Conservation (phyloP, 768 basidiomycete species). For the Leccinum broughii region DNA sequence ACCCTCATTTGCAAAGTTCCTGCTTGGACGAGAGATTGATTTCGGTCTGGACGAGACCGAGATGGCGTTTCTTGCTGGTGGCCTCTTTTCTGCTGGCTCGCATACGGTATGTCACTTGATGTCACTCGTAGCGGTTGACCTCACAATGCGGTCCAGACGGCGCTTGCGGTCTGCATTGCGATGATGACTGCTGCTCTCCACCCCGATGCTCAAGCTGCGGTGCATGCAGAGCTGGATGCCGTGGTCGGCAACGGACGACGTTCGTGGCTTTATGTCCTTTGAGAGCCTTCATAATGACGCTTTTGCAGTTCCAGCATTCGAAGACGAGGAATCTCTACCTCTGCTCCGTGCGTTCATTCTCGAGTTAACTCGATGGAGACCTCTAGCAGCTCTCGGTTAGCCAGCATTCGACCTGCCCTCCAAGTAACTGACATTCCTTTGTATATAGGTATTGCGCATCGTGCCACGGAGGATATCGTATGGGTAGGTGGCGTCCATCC, state of each 20-base stretch:
- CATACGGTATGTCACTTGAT: constrained; percentile 40
- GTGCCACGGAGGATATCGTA: constrained; percentile 19
- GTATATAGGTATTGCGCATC: constrained; percentile 11
- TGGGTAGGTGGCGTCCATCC: constrained; percentile 13
- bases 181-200: constrained; percentile 51
- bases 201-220: constrained; percentile 47
- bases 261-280: not conserved
- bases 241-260: constrained; percentile 41
- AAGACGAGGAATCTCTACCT: constrained; percentile 31
- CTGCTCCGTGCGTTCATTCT: constrained; percentile 36
- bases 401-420: not conserved
- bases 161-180: constrained; percentile 47
- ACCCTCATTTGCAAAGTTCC: constrained; percentile 52
- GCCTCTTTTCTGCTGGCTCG: constrained; percentile 57
- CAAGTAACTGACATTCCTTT: not conserved
- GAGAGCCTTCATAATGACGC: not conserved
- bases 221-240: constrained; percentile 52
- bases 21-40: constrained; percentile 49
- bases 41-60: constrained; percentile 52
- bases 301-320: constrained; percentile 36
- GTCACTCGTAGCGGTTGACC: not conserved
- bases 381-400: constrained; percentile 26
- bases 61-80: constrained; percentile 56
- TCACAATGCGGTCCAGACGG: constrained; percentile 33
- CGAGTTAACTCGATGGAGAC: constrained; percentile 38